phyloP scores from a whole-genome alignment of 225 moss, liverwort and hornwort species.

The Climacium dendroides region DNA sequence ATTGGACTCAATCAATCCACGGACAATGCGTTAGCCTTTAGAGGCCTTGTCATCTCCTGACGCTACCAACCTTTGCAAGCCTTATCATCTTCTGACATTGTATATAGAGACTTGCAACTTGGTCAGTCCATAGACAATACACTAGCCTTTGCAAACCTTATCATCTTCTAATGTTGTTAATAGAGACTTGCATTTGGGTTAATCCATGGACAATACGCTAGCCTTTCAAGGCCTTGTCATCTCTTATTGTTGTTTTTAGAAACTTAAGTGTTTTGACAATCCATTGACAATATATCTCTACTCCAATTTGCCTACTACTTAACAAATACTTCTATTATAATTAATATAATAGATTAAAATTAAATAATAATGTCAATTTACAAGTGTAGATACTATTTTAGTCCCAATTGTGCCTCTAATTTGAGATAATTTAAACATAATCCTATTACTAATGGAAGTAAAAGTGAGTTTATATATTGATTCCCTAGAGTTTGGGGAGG shows the following conservation, averaged over 20 bases:
- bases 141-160: no score
- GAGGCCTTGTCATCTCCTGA: neutral
- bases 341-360: no score
- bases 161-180: neutral
- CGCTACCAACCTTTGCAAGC: no score
- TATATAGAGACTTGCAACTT: no score
- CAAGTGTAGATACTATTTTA: neutral
- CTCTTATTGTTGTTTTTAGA: no score
- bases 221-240: fast-evolving
- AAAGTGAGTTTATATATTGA: neutral
- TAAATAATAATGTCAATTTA: neutral
- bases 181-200: neutral
- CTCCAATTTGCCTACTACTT: no score
- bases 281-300: no score
- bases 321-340: no score
- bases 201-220: no score
- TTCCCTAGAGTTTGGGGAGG: neutral
- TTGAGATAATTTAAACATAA: neutral
- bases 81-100: neutral
- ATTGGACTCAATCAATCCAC: neutral
- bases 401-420: no score
- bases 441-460: no score
- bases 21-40: fast-evolving
- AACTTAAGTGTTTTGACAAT: neutral
- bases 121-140: neutral